These are phyloP conservation scores for Emericellopsis terricola DNA, from an alignment of 495 filamentous ascomycete genomes.

Conservation along the genomic window DNA sequence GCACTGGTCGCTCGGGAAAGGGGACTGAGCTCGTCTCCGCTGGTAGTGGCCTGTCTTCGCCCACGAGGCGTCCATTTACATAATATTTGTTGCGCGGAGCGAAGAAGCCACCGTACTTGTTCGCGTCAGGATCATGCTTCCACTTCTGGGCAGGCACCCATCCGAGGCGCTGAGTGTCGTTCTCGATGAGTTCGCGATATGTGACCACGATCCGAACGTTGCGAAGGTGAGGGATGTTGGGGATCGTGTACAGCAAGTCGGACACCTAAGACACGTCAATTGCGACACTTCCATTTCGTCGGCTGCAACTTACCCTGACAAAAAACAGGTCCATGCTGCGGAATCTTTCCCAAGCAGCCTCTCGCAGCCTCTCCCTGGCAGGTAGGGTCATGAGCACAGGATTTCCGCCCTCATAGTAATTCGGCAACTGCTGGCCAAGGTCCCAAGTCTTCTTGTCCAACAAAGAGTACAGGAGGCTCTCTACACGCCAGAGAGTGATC, in stretches of 20 bases:
- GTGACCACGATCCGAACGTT: constrained; percentile 36
- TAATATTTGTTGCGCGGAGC: constrained; percentile 29
- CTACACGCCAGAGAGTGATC: constrained; percentile 26
- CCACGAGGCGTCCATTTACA: constrained; percentile 23
- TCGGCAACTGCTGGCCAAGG: constrained; percentile 22
- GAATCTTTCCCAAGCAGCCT: constrained; percentile 28
- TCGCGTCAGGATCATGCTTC: constrained; percentile 30
- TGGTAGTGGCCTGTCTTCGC: constrained; percentile 18
- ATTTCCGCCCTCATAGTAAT: constrained; percentile 24
- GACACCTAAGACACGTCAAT: constrained; percentile 28
- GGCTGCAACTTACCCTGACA: constrained; percentile 39
- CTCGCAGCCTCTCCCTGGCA: constrained; percentile 16
- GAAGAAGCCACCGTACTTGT: constrained; percentile 14
- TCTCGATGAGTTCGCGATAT: constrained; percentile 32
- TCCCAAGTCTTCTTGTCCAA: constrained; percentile 24
- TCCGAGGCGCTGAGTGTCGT: constrained; percentile 15
- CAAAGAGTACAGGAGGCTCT: constrained; percentile 28
- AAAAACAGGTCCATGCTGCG: constrained; percentile 49
- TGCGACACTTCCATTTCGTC: neutral
- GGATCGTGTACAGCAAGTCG: constrained; percentile 57
- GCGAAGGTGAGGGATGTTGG: constrained; percentile 49
- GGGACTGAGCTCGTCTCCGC: constrained; percentile 20
- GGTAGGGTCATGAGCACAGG: constrained; percentile 9
- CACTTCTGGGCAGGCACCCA: constrained; percentile 26
- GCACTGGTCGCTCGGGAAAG: constrained; percentile 26